Percentiles rank a stretch among this genome's conserved stretches.
Conservation (phyloP, 164 flowering plant species). For the Chloranthus sessilifolius region DNA sequence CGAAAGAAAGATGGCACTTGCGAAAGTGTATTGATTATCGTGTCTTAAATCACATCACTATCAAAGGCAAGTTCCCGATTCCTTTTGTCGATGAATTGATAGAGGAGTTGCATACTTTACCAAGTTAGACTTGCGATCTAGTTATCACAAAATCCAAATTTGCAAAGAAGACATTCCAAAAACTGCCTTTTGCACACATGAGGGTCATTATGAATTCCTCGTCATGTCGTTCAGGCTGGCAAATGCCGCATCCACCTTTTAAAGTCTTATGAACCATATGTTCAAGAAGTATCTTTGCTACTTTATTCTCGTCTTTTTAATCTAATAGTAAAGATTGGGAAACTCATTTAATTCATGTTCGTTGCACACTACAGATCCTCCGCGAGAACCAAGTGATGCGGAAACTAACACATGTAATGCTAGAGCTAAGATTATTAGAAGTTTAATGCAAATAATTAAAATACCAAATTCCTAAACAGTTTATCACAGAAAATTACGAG, state of each 20-base stretch:
- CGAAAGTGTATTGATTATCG: not conserved
- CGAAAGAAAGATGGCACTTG: constrained; percentile 2
- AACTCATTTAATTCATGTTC: not conserved
- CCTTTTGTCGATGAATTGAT: too few relatives aligned
- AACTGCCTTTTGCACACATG: not conserved
- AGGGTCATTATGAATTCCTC: too few relatives aligned
- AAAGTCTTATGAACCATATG: not conserved
- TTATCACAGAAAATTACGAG: too few relatives aligned
- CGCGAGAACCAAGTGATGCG: not conserved
- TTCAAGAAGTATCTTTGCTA: not conserved
- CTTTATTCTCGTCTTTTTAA: not conserved
- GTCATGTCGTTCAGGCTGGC: not conserved
- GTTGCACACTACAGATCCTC: not conserved
- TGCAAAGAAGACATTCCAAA: not conserved
- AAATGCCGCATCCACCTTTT: not conserved
- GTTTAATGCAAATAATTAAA: too few relatives aligned
- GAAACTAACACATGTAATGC: too few relatives aligned
- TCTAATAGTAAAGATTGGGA: not conserved
- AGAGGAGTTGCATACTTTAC: not conserved
- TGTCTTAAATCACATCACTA: not conserved
- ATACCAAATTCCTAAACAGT: too few relatives aligned
- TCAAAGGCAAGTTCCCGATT: not conserved
- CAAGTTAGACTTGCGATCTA: not conserved
- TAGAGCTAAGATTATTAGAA: too few relatives aligned
- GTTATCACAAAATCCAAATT: not conserved